Conservation (phyloP, 257 asterid genomes). For the Primulina tabacum region DNA sequence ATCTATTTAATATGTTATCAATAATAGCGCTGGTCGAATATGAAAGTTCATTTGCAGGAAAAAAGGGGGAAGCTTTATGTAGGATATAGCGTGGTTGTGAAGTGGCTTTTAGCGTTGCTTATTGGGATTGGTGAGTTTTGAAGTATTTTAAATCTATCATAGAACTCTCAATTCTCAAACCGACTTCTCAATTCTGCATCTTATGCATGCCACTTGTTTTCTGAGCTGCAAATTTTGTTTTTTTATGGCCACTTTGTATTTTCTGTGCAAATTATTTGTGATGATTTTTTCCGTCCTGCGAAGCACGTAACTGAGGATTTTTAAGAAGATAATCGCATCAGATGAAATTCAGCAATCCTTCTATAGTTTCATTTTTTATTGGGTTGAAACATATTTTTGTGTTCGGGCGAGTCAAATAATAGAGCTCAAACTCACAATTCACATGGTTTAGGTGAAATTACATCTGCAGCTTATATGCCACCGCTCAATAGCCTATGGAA, state of each 20-base stretch:
- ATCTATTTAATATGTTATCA: conserved; percentile 1
- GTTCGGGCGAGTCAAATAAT: not conserved
- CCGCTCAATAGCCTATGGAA: not conserved
- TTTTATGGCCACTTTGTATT: not conserved
- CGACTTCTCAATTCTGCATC: not conserved
- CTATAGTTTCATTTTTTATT: not conserved
- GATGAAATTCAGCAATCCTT: not conserved
- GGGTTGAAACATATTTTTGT: too few species aligned
- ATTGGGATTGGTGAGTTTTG: conserved; percentile 84
- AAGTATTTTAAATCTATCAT: not conserved
- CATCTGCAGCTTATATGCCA: not conserved
- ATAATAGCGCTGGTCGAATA: conserved; percentile 25
- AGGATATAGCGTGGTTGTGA: conserved; percentile 72
- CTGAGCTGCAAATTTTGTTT: not conserved
- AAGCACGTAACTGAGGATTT: too few species aligned
- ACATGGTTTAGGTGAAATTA: not conserved
- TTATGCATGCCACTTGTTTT: not conserved
- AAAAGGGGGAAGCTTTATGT: conserved; percentile 75
- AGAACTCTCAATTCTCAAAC: not conserved
- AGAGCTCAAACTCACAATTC: not conserved
- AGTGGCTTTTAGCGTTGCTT: conserved; percentile 87
- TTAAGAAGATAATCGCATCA: not conserved
- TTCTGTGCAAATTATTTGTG: not conserved
- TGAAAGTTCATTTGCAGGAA: conserved; percentile 51
- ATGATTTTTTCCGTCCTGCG: not conserved